Base-by-base conservation (phyloP, 2,329 filamentous ascomycete genomes). In the Exophiala oligosperma region DNA sequence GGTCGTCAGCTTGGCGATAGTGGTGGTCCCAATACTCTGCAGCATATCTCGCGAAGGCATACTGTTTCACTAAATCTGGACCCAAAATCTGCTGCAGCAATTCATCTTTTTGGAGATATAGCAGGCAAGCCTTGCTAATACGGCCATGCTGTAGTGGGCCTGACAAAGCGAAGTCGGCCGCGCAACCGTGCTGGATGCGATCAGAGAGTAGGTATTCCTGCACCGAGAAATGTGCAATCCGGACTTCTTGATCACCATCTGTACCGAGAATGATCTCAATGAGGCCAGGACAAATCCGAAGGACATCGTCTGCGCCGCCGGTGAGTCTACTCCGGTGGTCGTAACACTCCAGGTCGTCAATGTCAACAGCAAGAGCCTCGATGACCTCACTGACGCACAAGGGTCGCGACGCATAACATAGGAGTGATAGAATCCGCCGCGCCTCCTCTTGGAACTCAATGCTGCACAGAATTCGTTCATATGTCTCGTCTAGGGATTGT, bases 221-320 rank as follows among this genome's bases (percentile, higher is more conserved):
- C 0, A 72, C 66, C 2, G 71, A 72, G 52, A 70, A 72, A 56
- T 72, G 69, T 3, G 68, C 68, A 41, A 73, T 67, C 14, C 63
- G 66, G 28, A 67, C 56, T 14, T n/a, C 12, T 5, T 41, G 38
- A 21, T 41, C 21, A 12, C 12, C 37, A 3, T 11, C 32, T 11
- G 4, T 12, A 21, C 35, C 4, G 38, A 23, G 17, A 49, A 6
- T 48, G 23, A 66, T 48, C 17, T 62, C 56, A 9, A 71, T 60
- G n/a, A 73, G 59, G 1, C 68, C 68, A 11, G 54, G 56, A 48
- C 64, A 72, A 50, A 70, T 66, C 0, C 59, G 59, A 11, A 56
- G 12, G 17, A 69, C 24, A 48, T 67, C 64, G 28, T 68, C 57
- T 23, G 54, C 38, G 6, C 47, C 58, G 4, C 47, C 58, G 4